Evolutionary conservation across 345 rosid species (phyloP).

Genomic region (Melaleuca alternifolia): DNA sequence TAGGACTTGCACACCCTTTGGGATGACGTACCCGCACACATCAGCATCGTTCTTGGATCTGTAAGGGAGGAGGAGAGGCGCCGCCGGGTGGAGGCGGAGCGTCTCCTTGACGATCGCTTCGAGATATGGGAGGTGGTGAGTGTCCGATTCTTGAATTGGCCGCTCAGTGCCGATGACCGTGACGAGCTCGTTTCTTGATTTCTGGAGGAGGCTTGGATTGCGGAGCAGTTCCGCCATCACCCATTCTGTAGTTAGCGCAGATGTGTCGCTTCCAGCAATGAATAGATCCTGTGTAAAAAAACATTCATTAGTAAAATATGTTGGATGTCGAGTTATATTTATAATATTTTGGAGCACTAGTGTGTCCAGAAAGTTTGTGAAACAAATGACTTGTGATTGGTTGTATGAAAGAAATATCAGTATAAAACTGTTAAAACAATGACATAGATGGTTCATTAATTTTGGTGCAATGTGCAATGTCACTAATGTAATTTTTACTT

Average conservation of each 20-base stretch:
- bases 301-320: not conserved
- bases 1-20: conserved; percentile 10
- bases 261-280: conserved; percentile 19
- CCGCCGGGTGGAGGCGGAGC: conserved; percentile 10
- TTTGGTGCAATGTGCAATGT: no score
- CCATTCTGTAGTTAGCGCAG: conserved; percentile 17
- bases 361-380: no score
- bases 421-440: no score
- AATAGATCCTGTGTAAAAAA: conserved; percentile 3
- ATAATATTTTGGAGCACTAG: no score
- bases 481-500: no score
- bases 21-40: conserved; percentile 1
- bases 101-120: conserved; percentile 7
- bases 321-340: no score
- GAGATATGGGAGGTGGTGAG: conserved; percentile 3
- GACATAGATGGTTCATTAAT: no score
- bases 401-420: no score
- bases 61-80: conserved; percentile 14
- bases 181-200: not conserved
- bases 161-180: conserved; percentile 1
- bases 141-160: conserved; percentile 11
- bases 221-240: conserved; percentile 15
- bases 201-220: not conserved
- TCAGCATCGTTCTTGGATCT: conserved; percentile 1
- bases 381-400: no score